These are phyloP conservation scores for Coemansia sp. DNA, from an alignment of 192 early-diverging fungal species.

Conservation along the genomic window DNA sequence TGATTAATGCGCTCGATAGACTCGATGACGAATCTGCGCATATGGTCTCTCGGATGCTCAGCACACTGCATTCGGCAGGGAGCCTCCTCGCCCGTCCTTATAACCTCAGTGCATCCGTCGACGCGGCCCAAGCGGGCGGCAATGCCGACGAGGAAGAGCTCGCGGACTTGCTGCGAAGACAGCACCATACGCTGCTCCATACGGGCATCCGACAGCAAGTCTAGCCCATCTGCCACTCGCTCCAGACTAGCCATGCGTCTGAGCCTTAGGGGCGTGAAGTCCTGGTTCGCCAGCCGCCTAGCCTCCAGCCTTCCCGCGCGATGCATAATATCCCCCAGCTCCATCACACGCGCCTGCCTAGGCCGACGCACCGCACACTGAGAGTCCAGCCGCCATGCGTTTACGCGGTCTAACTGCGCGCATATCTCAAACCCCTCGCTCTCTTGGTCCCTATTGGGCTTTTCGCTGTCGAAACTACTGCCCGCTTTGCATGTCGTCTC, in stretches of 20 bases:
- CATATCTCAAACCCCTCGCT: slow-evolving; percentile 25
- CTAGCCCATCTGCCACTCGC: slow-evolving; percentile 16
- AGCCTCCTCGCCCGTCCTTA: not conserved
- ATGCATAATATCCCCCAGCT: slow-evolving; percentile 42
- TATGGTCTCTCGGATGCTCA: slow-evolving; percentile 41
- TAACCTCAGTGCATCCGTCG: not conserved
- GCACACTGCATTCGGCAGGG: not conserved
- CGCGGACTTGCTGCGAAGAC: slow-evolving; percentile 13
- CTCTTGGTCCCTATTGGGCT: not conserved
- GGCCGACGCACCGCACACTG: slow-evolving; percentile 28
- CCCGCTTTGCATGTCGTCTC: not conserved
- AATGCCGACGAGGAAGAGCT: slow-evolving; percentile 30
- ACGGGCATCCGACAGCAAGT: not conserved
- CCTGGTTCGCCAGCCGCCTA: slow-evolving; percentile 40
- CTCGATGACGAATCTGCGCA: slow-evolving; percentile 24
- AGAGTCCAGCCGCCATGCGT: slow-evolving; percentile 30
- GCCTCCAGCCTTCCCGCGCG: slow-evolving; percentile 30
- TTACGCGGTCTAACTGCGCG: slow-evolving; percentile 35
- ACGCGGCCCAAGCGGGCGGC: slow-evolving; percentile 21
- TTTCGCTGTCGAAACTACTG: not conserved
- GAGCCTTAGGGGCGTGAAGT: slow-evolving; percentile 26
- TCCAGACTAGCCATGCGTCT: slow-evolving; percentile 29
- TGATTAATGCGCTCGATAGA: slow-evolving; percentile 31
- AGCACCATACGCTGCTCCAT: slow-evolving; percentile 1
- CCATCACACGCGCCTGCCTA: slow-evolving; percentile 12